Base-by-base conservation (phyloP, 192 early-diverging fungal species). In the Backusella luteola region DNA sequence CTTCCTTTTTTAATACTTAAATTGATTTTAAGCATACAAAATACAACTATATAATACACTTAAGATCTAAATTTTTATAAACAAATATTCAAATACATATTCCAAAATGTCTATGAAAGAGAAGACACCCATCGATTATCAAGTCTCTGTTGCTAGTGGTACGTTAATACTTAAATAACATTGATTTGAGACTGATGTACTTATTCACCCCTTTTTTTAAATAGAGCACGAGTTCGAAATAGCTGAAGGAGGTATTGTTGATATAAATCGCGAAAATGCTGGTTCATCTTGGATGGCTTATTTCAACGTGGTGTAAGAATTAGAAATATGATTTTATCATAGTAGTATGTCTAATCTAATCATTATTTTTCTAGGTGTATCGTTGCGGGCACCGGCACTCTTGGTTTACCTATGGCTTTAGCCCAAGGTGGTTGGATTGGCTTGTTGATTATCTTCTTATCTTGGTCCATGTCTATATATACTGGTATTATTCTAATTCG, bases 391-490 rank as follows among this genome's bases (percentile, higher is more conserved):
- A 92, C 91, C 9, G 95, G 95, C n/a, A 89, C 93, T 32, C 87
- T 95, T 29, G 93, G 95, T 79, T 87, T 96, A 9, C 95, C 95
- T 6, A 92, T 89, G 73, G 91, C 94, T 8, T 85, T 96, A 26
- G 86, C 78, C 29, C 82, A 90, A 69, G 88, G 90, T 44, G 95
- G 95, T 19, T 81, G 80, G 83, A 81, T 84, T 73, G 67, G 80
- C 66, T 15, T 80, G 8, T 26, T 79, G 23, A 79, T 79, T 26
- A 44, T 80, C 1, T 72, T 80, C 26, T 35, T 83, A 14, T 59
- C 79, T 17, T 79, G 79, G 73, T 44, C 42, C 34, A 56, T 77
- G 46, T 80, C 79, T 29, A 67, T 44, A 4, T 69, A 23, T 42
- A 69, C 83, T 14, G 77, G 71, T 6, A 19, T 67, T n/a, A 69